Evolutionary conservation across 208 protist genomes (phyloP).

Genomic region (Trypanosoma conorhini): DNA sequence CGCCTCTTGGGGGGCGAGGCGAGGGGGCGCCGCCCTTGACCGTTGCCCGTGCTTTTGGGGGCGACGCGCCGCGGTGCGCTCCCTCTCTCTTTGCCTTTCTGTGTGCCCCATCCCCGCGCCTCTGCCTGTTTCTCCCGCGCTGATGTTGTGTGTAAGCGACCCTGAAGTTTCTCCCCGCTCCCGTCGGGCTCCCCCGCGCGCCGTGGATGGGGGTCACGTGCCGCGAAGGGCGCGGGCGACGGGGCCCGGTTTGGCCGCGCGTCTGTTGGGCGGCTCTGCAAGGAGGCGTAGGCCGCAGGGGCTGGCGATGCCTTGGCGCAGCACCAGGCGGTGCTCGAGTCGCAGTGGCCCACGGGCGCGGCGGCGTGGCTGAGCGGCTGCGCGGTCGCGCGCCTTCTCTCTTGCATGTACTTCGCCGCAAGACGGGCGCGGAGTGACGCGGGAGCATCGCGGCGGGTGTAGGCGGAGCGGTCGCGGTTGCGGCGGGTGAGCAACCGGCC

Average conservation of each 20-base stretch:
- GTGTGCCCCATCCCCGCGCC: too few relatives aligned
- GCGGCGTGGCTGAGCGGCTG: slow-evolving; percentile 27
- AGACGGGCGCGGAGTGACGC: slow-evolving; percentile 14
- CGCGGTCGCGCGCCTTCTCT: slow-evolving; percentile 30
- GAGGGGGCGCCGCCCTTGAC: too few relatives aligned
- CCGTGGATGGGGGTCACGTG: not conserved
- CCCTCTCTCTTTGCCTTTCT: too few relatives aligned
- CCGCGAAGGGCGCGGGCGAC: not conserved
- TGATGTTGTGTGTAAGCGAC: too few relatives aligned
- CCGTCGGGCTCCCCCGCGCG: too few relatives aligned
- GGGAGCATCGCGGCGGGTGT: slow-evolving; percentile 10
- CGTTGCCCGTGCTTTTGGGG: too few relatives aligned
- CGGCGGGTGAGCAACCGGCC: not conserved
- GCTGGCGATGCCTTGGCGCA: slow-evolving; percentile 34
- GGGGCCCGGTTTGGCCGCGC: slow-evolving; percentile 8
- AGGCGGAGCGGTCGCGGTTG: slow-evolving; percentile 22
- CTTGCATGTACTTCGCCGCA: slow-evolving; percentile 36
- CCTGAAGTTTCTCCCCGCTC: too few relatives aligned
- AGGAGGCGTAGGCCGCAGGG: slow-evolving; percentile 44
- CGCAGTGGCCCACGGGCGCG: slow-evolving; percentile 26
- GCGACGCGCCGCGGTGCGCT: too few relatives aligned
- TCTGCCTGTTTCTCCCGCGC: too few relatives aligned
- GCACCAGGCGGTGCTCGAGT: slow-evolving; percentile 34
- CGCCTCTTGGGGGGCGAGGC: too few relatives aligned
- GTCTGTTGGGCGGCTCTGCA: slow-evolving; percentile 33